These are phyloP conservation scores for Trichoderma atroviride DNA, from an alignment of 2,329 filamentous ascomycete species.

Conservation along the genomic window DNA sequence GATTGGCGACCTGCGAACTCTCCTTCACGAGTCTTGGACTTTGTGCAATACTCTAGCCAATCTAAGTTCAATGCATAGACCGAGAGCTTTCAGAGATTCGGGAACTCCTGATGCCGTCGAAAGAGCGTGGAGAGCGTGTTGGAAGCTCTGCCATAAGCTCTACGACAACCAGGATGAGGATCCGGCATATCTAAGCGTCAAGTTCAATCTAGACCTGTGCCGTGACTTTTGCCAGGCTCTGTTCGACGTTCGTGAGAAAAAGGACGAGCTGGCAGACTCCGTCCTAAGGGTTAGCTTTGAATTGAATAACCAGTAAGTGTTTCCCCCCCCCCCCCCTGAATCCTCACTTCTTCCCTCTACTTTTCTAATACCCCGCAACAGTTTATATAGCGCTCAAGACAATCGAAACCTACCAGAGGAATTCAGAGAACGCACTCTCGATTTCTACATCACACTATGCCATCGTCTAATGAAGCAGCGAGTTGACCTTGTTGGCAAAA, in stretches of 20 bases:
- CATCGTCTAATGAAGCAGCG: constrained; percentile 96
- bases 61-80: constrained; percentile 80
- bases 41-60: constrained; percentile 88
- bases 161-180: constrained; percentile 80
- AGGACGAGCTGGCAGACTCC: constrained; percentile 80
- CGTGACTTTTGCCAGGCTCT: constrained; percentile 89
- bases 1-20: constrained; percentile 69
- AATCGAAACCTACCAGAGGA: constrained; percentile 75
- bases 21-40: constrained; percentile 88
- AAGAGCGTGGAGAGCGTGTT: constrained; percentile 90
- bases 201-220: constrained; percentile 80
- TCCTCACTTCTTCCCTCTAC: not conserved
- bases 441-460: constrained; percentile 93
- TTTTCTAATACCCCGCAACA: constrained; percentile 39
- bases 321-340: not conserved
- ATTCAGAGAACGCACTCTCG: constrained; percentile 85
- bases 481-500: constrained; percentile 75
- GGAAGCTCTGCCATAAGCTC: constrained; percentile 86
- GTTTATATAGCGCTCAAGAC: constrained; percentile 88
- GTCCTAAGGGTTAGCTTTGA: constrained; percentile 92
- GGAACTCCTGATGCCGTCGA: constrained; percentile 78
- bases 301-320: constrained; percentile 79
- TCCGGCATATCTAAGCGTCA: constrained; percentile 65
- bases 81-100: constrained; percentile 75
- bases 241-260: constrained; percentile 80